phyloP scores from a whole-genome alignment of 805 yeast species.

The Metschnikowia vanudenii region DNA sequence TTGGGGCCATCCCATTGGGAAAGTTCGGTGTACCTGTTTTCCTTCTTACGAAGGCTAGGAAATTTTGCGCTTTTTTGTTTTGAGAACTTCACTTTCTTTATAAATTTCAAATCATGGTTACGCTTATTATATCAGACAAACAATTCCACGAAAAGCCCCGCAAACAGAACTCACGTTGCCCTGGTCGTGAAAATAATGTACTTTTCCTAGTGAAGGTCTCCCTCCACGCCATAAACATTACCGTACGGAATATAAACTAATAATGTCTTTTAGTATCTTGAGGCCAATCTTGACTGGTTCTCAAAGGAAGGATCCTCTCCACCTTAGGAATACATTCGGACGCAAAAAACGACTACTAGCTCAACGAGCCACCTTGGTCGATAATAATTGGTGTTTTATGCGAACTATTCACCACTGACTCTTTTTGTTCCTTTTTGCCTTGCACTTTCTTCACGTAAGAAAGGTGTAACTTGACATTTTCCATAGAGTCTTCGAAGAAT shows the following conservation, averaged over 20 bases:
- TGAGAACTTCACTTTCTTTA: constrained; percentile 33
- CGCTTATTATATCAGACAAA: constrained; percentile 54
- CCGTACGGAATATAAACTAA: constrained; percentile 60
- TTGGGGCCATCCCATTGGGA: constrained; percentile 32
- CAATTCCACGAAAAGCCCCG: constrained; percentile 61
- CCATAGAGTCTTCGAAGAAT: constrained; percentile 54
- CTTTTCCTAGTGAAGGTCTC: constrained; percentile 51
- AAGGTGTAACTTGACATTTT: constrained; percentile 64
- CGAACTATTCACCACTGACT: constrained; percentile 3
- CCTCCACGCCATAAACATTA: constrained; percentile 42
- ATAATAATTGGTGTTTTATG: constrained; percentile 33
- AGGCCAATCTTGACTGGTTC: constrained; percentile 64
- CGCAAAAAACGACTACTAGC: constrained; percentile 51
- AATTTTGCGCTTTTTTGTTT: constrained; percentile 20
- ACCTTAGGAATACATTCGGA: constrained; percentile 68
- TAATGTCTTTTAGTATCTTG: constrained; percentile 50
- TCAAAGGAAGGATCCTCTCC: constrained; percentile 64
- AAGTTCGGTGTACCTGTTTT: constrained; percentile 26
- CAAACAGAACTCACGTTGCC: constrained; percentile 63
- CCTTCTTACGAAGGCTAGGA: constrained; percentile 24
- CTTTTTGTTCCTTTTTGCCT: constrained; percentile 58
- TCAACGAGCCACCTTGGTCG: constrained; percentile 38
- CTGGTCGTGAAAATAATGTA: constrained; percentile 64
- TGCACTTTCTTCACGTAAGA: constrained; percentile 58
- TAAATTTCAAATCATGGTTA: constrained; percentile 40